Conservation (phyloP, 805 yeast species). For the Kodamaea kakaduensis region DNA sequence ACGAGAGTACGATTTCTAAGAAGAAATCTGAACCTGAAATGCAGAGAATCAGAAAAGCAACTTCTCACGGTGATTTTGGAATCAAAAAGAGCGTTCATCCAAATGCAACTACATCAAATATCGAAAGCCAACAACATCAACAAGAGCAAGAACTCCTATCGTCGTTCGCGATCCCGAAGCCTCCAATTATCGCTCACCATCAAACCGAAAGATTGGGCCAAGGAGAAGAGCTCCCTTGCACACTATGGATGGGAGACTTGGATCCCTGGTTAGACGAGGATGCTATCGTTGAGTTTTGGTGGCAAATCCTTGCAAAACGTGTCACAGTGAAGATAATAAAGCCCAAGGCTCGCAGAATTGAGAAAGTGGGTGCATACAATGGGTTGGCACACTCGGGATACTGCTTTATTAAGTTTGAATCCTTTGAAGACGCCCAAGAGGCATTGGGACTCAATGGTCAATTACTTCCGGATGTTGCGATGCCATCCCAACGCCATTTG, state of each 20-base stretch:
- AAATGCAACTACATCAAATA: slow-evolving; percentile 18
- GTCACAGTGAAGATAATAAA: slow-evolving; percentile 68
- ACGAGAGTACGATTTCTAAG: too few relatives aligned
- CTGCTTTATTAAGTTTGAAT: slow-evolving; percentile 73
- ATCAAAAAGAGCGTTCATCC: slow-evolving; percentile 3
- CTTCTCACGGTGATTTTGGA: background rate
- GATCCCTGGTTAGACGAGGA: slow-evolving; percentile 76
- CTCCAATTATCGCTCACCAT: slow-evolving; percentile 39
- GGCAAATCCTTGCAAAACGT: slow-evolving; percentile 52
- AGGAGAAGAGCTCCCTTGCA: slow-evolving; percentile 54
- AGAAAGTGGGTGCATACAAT: slow-evolving; percentile 13
- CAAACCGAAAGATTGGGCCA: too few relatives aligned
- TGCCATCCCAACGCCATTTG: slow-evolving; percentile 40
- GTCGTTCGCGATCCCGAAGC: slow-evolving; percentile 37
- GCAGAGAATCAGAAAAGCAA: too few relatives aligned
- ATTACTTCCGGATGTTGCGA: slow-evolving; percentile 53
- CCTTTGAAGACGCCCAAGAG: slow-evolving; percentile 63
- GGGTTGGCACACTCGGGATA: slow-evolving; percentile 51
- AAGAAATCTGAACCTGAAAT: too few relatives aligned
- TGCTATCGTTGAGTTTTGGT: slow-evolving; percentile 48
- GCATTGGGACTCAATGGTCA: slow-evolving; percentile 67
- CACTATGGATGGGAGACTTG: slow-evolving; percentile 86
- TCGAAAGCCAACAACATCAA: slow-evolving; percentile 41
- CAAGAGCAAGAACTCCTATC: slow-evolving; percentile 42
- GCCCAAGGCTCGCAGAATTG: slow-evolving; percentile 29